Conservation (phyloP, 1,139 yeast genomes). For the Yamadazyma atlantica region DNA sequence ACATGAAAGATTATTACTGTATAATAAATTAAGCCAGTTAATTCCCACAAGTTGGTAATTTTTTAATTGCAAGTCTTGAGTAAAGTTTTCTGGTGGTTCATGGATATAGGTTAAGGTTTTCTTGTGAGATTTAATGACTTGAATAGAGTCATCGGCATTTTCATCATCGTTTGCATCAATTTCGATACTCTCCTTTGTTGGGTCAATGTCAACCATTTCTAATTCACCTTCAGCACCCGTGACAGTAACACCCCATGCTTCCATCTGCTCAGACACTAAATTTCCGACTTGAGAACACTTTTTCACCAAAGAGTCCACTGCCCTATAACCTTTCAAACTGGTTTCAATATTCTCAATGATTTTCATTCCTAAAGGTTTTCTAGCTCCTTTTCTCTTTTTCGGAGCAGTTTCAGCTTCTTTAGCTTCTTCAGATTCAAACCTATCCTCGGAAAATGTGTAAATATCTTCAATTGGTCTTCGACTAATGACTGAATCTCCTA, state of each 20-base stretch:
- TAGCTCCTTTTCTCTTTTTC: conserved; percentile 36
- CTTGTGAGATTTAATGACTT: conserved; percentile 21
- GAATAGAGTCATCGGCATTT: conserved; percentile 36
- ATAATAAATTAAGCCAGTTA: conserved; percentile 85
- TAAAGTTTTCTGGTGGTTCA: conserved; percentile 67
- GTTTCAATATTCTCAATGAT: conserved; percentile 68
- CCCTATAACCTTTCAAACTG: conserved; percentile 84
- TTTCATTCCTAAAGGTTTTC: conserved; percentile 70
- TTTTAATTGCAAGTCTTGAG: conserved; percentile 67
- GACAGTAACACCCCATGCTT: conserved; percentile 80
- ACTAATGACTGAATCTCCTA: conserved; percentile 60
- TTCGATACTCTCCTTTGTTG: conserved; percentile 32
- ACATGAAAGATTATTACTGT: conserved; percentile 78
- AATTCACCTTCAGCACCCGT: conserved; percentile 60
- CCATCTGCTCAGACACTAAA: conserved; percentile 68
- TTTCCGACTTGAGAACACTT: conserved; percentile 80
- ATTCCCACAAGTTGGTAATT: conserved; percentile 94
- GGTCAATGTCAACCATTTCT: conserved; percentile 47
- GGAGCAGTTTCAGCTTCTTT: conserved; percentile 16
- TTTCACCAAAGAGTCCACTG: conserved; percentile 86
- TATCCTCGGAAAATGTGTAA: conserved; percentile 55
- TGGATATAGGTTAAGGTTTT: conserved; percentile 52
- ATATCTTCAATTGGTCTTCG: conserved; percentile 69
- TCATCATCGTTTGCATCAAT: conserved; percentile 27
- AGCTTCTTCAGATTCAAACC: conserved; percentile 31